Conservation (phyloP, 73 alveolate genomes). For the Uronychia binucleata region DNA sequence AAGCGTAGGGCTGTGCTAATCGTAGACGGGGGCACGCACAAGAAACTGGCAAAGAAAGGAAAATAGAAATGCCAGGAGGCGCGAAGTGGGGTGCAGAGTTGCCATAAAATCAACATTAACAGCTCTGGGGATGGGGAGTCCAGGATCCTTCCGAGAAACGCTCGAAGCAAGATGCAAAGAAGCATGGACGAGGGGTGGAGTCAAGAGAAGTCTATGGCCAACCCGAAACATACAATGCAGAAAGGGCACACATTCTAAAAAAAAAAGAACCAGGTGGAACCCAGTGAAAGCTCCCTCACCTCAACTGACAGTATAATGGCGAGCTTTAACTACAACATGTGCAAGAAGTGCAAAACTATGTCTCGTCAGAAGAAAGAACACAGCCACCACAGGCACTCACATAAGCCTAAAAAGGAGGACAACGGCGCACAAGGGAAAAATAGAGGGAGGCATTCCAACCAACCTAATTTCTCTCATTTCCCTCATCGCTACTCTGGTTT, state of each 20-base stretch:
- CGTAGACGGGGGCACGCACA: not conserved
- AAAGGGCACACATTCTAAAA: not conserved
- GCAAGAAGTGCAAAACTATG: not conserved
- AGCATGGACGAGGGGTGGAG: not conserved
- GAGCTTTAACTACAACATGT: not conserved
- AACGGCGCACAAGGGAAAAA: too few relatives aligned
- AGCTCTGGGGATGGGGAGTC: not conserved
- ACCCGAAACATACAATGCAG: not conserved
- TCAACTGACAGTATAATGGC: not conserved
- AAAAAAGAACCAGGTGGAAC: not conserved
- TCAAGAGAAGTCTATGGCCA: not conserved
- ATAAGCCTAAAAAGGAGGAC: not conserved
- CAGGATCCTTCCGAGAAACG: too few relatives aligned
- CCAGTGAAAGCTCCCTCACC: not conserved
- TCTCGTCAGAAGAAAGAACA: not conserved
- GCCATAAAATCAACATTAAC: not conserved
- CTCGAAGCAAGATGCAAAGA: not conserved
- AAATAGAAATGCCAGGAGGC: not conserved
- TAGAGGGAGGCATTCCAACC: too few relatives aligned
- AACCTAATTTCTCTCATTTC: too few relatives aligned
- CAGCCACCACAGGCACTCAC: not conserved
- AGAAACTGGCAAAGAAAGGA: too few relatives aligned
- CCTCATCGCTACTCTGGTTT: too few relatives aligned
- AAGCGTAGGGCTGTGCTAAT: not conserved
- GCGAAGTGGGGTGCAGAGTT: not conserved